A percentile compares a stretch with the other conserved stretches of the same genome.
These are phyloP conservation scores for Mycena haematopus DNA, from an alignment of 768 basidiomycete species.

Conservation along the genomic window DNA sequence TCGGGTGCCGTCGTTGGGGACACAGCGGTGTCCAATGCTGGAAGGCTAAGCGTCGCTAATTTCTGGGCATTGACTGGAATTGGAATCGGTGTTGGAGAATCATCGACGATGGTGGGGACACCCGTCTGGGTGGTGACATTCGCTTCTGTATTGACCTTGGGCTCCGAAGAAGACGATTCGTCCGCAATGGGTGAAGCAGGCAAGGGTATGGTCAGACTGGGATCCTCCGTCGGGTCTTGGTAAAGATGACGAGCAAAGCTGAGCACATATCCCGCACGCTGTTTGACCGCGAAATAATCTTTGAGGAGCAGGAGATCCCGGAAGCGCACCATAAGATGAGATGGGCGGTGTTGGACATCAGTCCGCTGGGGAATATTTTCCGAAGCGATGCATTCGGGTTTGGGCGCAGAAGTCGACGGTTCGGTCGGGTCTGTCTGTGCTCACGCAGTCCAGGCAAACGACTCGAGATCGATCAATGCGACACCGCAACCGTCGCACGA, in stretches of 20 bases:
- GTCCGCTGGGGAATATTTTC: not conserved
- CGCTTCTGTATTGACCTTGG: too few species aligned
- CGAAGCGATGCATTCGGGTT: constrained; percentile 12
- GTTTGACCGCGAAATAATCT: constrained; percentile 7
- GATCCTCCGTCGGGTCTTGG: not conserved
- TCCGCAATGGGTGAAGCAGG: not conserved
- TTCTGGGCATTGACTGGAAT: not conserved
- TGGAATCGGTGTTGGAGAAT: not conserved
- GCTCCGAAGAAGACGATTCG: not conserved
- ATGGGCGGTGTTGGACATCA: constrained; percentile 2
- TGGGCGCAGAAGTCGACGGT: constrained; percentile 22
- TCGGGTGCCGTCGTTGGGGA: too few species aligned
- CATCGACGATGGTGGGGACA: not conserved
- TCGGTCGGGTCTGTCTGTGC: not conserved
- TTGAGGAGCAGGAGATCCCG: constrained; percentile 16
- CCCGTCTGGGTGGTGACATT: too few species aligned
- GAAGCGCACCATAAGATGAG: constrained; percentile 12
- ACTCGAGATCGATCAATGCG: not conserved
- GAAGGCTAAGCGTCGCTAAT: not conserved
- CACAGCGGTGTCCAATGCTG: constrained; percentile 6
- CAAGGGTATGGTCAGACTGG: not conserved
- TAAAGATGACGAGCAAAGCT: not conserved
- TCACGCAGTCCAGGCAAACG: constrained; percentile 18
- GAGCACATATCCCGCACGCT: not conserved
- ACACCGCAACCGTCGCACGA: constrained; percentile 1